Percentiles rank a stretch among this genome's conserved stretches.
Evolutionary conservation across 2,329 filamentous ascomycete genomes (phyloP).

Genomic region (Verticillium nonalfalfae): DNA sequence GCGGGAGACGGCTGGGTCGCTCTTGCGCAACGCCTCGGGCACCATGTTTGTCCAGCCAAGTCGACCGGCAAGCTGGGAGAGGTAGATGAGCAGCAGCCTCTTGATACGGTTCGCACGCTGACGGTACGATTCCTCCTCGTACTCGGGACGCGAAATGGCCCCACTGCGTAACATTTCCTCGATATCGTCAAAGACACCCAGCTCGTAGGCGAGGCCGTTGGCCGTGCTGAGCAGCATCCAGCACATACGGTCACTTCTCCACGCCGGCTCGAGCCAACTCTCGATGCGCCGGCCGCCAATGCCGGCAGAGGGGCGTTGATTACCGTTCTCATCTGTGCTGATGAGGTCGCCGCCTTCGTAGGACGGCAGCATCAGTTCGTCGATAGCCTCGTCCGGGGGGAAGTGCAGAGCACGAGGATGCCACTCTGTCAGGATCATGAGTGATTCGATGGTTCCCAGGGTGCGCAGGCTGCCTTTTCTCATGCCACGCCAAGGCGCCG

Average conservation of each 20-base stretch:
- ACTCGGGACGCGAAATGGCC: conserved; percentile 55
- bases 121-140: conserved; percentile 70
- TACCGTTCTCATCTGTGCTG: conserved; percentile 34
- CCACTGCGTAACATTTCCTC: conserved; percentile 60
- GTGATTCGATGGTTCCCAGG: conserved; percentile 86
- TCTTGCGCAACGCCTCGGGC: conserved; percentile 57
- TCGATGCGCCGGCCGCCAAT: conserved; percentile 81
- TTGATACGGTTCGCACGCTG: conserved; percentile 77
- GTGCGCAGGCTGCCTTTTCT: conserved; percentile 77
- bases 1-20: conserved; percentile 48
- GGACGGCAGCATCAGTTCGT: conserved; percentile 60
- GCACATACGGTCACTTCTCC: conserved; percentile 91
- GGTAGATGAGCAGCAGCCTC: conserved; percentile 80
- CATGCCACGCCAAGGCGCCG: conserved; percentile 63
- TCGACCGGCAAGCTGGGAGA: conserved; percentile 87
- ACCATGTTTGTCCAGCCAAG: conserved; percentile 94
- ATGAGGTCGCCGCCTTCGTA: conserved; percentile 42
- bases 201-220: conserved; percentile 83
- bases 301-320: conserved; percentile 40
- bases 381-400: conserved; percentile 70
- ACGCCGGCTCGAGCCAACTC: conserved; percentile 93
- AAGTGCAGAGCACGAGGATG: conserved; percentile 93
- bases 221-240: conserved; percentile 96
- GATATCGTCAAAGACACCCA: conserved; percentile 91
- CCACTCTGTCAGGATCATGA: conserved; percentile 95